phyloP scores from a whole-genome alignment of 1,139 yeast species.

The Starmera stellimalicola region DNA sequence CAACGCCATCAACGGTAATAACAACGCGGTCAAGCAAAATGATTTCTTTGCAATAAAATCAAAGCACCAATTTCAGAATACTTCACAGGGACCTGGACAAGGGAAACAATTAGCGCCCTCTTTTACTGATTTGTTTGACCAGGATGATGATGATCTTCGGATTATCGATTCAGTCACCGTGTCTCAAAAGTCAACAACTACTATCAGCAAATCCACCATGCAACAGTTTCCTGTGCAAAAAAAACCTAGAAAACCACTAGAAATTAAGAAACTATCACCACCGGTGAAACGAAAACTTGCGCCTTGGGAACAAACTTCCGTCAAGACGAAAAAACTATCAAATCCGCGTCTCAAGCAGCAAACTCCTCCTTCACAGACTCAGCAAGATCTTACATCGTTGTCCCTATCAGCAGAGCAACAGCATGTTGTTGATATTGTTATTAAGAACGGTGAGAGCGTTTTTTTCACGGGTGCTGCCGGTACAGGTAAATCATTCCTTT shows the following conservation, averaged over 20 bases:
- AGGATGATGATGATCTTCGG: not conserved
- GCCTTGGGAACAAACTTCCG: slow-evolving; percentile 11
- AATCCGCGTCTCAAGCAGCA: slow-evolving; percentile 13
- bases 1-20: too few species aligned
- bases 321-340: slow-evolving; percentile 6
- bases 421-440: slow-evolving; percentile 40
- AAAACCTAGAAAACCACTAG: not conserved
- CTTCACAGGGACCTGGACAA: too few species aligned
- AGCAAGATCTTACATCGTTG: too few species aligned
- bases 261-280: not conserved
- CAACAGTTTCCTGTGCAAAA: too few species aligned
- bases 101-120: too few species aligned
- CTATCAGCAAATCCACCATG: too few species aligned
- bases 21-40: too few species aligned
- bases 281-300: slow-evolving; percentile 7
- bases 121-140: not conserved
- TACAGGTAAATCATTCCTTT: slow-evolving; percentile 74
- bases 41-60: too few species aligned
- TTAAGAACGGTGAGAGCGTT: slow-evolving; percentile 39
- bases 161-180: not conserved
- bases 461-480: slow-evolving; percentile 82
- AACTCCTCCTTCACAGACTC: slow-evolving; percentile 4
- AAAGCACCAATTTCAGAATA: too few species aligned
- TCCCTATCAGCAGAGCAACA: slow-evolving; percentile 38
- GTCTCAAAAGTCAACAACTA: not conserved